Base-by-base conservation (phyloP, 2,329 filamentous ascomycete genomes). In the Leptoxyphium fumago region DNA sequence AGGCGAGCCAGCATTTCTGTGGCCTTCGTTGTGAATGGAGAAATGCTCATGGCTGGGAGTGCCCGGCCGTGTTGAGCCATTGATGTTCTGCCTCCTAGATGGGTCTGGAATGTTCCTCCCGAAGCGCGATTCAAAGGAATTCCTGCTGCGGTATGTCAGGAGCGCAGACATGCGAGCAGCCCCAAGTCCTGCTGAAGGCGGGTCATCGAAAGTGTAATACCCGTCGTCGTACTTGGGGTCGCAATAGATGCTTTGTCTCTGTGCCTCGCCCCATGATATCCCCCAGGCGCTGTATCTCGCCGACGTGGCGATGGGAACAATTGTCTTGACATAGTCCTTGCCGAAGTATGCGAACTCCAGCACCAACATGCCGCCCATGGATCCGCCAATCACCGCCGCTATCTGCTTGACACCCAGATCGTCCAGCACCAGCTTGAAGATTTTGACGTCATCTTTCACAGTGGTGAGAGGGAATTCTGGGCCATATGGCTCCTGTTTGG, bases 211-310 rank as follows among this genome's bases (percentile, higher is more conserved):
- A 1, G 78, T 58, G 61, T 96, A 98, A 66, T 95, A 96, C 39
- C 91, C 91, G 57, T 96, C 88, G 49, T 95, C 87, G 63, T 98
- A 98, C 68, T 95, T 96, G 29, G 91, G 91, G 61, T 98, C 91
- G 34, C 86, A 88, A 66, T 96, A 98, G 61, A 98, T 96, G 72
- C 83, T 88, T 65, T 91, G 84, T 42, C 85, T 74, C 62, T 93
- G 85, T 2, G 84, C 84, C 61, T 91, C 85, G 38, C 84, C 84
- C 85, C 85, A 93, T 64, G 82, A 88, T 56, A 91, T 93, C 18
- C 85, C 82, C 85, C 85, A 93, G 5, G 85, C 85, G 55, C 84
- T 89, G 63, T 91, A 86, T 38, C 81, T 72, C 53, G 82, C 84
- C 7, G 84, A 89, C 5, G 85, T 91, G 17, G 85, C 85, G 54